Percentiles rank a stretch among this genome's conserved stretches.
Evolutionary conservation across 306 rosid genomes (phyloP).

Genomic region (Vachellia collinsii): DNA sequence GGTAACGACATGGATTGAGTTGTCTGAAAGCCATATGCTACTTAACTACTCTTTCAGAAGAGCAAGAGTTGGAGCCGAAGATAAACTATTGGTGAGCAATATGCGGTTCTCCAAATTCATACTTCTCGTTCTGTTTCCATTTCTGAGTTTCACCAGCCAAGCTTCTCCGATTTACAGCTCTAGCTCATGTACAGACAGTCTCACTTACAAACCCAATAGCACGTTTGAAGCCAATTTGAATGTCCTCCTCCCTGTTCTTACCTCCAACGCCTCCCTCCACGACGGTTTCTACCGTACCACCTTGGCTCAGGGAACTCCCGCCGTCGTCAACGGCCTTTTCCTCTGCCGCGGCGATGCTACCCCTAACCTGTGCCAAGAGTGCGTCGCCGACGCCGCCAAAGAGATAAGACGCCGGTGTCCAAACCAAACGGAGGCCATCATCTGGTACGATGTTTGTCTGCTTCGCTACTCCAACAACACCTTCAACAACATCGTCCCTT

Average conservation of each 20-base stretch:
- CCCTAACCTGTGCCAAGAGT: conserved; percentile 39
- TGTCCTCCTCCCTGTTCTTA: conserved; percentile 47
- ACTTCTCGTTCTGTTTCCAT: conserved; percentile 5
- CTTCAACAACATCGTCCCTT: conserved; percentile 35
- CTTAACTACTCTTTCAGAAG: no score
- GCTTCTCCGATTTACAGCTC: conserved; percentile 4
- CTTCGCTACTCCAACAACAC: conserved; percentile 49
- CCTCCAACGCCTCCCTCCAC: conserved; percentile 49
- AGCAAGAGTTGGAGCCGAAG: not conserved
- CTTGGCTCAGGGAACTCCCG: conserved; percentile 1
- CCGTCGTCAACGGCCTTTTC: conserved; percentile 49
- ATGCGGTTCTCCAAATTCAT: conserved; percentile 15
- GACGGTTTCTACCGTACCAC: conserved; percentile 43
- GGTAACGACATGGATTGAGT: no score
- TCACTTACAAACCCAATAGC: conserved; percentile 48
- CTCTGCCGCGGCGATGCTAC: conserved; percentile 63
- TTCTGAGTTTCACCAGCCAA: conserved; percentile 8
- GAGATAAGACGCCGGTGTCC: conserved; percentile 36
- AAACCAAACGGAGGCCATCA: conserved; percentile 44
- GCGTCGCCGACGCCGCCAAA: conserved; percentile 46
- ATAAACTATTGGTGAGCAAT: not conserved
- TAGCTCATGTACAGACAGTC: not conserved
- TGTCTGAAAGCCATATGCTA: no score
- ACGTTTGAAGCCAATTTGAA: conserved; percentile 43
- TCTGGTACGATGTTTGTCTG: conserved; percentile 56